Percentiles rank a stretch among this genome's conserved stretches.
phyloP scores from a whole-genome alignment of 1,284 basidiomycete genomes.

The Cryptococcus sp. region DNA sequence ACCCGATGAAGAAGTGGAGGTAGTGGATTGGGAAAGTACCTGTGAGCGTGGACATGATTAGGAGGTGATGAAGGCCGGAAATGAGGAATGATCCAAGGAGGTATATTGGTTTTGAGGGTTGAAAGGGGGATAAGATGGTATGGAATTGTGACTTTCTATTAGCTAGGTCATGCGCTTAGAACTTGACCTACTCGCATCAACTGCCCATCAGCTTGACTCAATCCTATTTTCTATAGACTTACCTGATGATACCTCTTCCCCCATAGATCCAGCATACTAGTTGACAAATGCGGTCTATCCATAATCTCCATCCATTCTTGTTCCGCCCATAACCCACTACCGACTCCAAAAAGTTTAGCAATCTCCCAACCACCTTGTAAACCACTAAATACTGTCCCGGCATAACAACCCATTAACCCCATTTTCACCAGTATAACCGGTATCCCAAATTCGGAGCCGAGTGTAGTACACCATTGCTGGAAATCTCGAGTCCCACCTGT shows the following conservation, averaged over 20 bases:
- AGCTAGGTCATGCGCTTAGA: neutral
- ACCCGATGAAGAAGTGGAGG: neutral
- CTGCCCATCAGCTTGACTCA: too few species aligned
- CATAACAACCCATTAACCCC: neutral
- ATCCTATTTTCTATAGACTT: neutral
- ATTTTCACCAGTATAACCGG: neutral
- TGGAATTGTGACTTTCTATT: neutral
- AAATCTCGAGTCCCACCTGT: neutral
- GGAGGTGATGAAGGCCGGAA: neutral
- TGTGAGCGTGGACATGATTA: neutral
- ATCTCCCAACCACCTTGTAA: neutral
- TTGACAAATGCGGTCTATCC: neutral
- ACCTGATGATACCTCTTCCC: neutral
- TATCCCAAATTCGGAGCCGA: neutral
- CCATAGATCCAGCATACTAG: neutral
- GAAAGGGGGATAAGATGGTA: neutral
- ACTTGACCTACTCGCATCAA: neutral
- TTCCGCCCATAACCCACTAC: neutral
- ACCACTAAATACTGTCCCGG: neutral
- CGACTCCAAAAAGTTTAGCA: neutral
- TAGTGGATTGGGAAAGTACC: neutral
- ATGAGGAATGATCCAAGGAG: neutral
- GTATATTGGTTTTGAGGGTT: neutral
- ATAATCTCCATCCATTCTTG: neutral
- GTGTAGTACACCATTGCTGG: neutral